A percentile compares a stretch with the other conserved stretches of the same genome.
These are phyloP conservation scores for Hortiboletus campestris DNA, from an alignment of 768 basidiomycete genomes.

Conservation along the genomic window DNA sequence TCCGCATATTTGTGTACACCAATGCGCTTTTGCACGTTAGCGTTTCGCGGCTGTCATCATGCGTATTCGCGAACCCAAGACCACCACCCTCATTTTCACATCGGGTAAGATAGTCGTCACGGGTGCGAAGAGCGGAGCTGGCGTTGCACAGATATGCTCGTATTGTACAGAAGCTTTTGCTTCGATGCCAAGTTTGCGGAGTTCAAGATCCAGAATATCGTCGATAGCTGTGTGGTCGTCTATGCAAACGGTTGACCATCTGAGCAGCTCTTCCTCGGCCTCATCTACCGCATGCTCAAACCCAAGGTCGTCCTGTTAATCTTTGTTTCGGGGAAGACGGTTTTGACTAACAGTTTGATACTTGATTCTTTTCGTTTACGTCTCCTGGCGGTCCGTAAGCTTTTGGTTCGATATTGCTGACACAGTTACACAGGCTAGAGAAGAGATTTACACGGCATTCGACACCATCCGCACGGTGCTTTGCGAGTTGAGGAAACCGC, in stretches of 20 bases:
- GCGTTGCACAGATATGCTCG: slow-evolving; percentile 98
- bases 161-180: slow-evolving; percentile 98
- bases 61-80: slow-evolving; percentile 99
- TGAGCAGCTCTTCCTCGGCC: slow-evolving; percentile 88
- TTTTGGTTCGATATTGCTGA: too few relatives aligned
- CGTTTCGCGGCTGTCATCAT: slow-evolving; percentile 99
- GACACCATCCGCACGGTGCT: slow-evolving; percentile 99
- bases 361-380: not conserved
- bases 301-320: slow-evolving; percentile 98
- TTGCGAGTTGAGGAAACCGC: slow-evolving; percentile 91
- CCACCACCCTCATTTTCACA: slow-evolving; percentile 98
- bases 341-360: slow-evolving; percentile 63
- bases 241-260: not conserved
- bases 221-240: slow-evolving; percentile 73
- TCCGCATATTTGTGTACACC: slow-evolving; percentile 46
- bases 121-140: slow-evolving; percentile 94
- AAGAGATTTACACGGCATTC: slow-evolving; percentile 99
- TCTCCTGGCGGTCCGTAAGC: too few relatives aligned
- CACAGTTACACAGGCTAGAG: slow-evolving; percentile 70
- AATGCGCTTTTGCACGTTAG: slow-evolving; percentile 71
- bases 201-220: slow-evolving; percentile 99
- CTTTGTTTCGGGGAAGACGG: slow-evolving; percentile 99
- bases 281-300: slow-evolving; percentile 99
- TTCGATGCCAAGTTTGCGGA: slow-evolving; percentile 99
- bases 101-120: slow-evolving; percentile 99